Evolutionary conservation across 805 yeast species (phyloP), one percentile per base, ranked within the genome.

Genomic region (Monosporozyma yasuniensis): DNA sequence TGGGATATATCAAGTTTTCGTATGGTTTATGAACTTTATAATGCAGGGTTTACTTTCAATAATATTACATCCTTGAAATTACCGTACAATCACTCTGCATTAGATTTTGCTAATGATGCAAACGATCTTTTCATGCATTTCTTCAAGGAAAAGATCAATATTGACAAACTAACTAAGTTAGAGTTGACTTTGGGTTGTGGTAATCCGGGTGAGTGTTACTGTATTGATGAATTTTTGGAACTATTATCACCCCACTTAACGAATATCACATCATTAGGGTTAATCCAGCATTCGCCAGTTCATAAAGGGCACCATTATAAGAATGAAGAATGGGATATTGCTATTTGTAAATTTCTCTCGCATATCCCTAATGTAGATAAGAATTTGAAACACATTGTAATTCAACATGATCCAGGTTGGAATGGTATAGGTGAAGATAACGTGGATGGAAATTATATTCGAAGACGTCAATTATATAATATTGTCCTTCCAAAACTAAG

Each of bases 391-490:
- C 72, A 63, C 44, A 62, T 84, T 18, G 68, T 76, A 9, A 70
- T 84, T n/a, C 69, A 74, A 18, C 89, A 84, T 61, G 70, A 70
- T 25, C 77, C 84, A 3, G 85, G 87, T 2, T 35, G 62, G 2
- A 78, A 77, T 58, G 87, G 84, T 0, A 69, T 72, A 34, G 73
- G 81, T 12, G 69, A 64, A 16, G 85, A 83, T 61, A 87, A 87
- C 2, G 76, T 81, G 39, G 91, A 84, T 58, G 95, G 95, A 0
- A 84, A 85, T 56, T 83, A 79, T 56, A 60, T 76, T 6, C 74
- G 88, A 52, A 73, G 88, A 57, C 70, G 78, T 48, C 72, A 70
- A 27, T 57, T 84, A 11, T 83, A 74, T 56, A 72, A 72, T 22
- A 61, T 66, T 0, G 65, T 74, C 0, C 60, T 83, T 4, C 85